These are phyloP conservation scores for Copromyces sp. DNA, from an alignment of 495 filamentous ascomycete species.

Conservation along the genomic window DNA sequence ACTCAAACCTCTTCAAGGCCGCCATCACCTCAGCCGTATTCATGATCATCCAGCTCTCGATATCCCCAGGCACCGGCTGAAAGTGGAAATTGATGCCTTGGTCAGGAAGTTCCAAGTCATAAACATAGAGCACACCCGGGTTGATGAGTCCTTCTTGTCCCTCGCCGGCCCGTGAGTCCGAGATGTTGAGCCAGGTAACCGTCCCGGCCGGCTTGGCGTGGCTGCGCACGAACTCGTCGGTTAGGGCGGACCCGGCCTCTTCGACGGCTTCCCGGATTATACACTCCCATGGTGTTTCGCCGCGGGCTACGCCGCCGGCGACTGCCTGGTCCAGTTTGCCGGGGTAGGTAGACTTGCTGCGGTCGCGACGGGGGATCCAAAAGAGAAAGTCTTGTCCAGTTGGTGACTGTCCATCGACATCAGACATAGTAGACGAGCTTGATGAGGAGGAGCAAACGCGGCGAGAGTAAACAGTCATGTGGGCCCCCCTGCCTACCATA, in stretches of 20 bases:
- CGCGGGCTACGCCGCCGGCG: constrained; percentile 40
- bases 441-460: neutral
- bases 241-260: constrained; percentile 36
- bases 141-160: constrained; percentile 44
- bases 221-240: constrained; percentile 18
- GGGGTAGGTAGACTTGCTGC: constrained; percentile 39
- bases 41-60: constrained; percentile 40
- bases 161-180: constrained; percentile 22
- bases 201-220: constrained; percentile 25
- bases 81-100: constrained; percentile 22
- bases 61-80: constrained; percentile 41
- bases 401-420: too few relatives aligned
- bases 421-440: too few relatives aligned
- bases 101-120: constrained; percentile 35
- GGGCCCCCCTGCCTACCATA: constrained; percentile 38
- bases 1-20: constrained; percentile 35
- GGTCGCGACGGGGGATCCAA: constrained; percentile 42
- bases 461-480: constrained; percentile 37
- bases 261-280: constrained; percentile 46
- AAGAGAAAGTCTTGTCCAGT: constrained; percentile 7
- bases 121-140: constrained; percentile 39
- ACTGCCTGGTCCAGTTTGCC: constrained; percentile 46
- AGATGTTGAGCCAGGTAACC: constrained; percentile 32
- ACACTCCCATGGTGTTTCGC: constrained; percentile 34
- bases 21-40: constrained; percentile 34